Evolutionary conservation across 768 basidiomycete genomes (phyloP).

Genomic region (Fibroporia radiculosa): DNA sequence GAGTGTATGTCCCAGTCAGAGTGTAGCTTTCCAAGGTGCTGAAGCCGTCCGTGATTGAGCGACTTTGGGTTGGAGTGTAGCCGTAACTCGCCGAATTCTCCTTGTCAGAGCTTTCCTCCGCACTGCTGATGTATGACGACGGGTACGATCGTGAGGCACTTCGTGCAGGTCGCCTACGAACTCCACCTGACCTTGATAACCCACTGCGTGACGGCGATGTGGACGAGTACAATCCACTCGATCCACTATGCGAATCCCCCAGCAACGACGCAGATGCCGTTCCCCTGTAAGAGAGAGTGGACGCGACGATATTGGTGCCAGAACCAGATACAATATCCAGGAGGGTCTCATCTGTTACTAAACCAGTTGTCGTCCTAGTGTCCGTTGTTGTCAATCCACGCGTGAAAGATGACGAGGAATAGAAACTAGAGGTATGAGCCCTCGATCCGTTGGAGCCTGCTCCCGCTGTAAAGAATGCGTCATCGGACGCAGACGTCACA

Average conservation of each 20-base stretch:
- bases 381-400: slow-evolving; percentile 19
- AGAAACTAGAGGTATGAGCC: slow-evolving; percentile 27
- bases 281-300: slow-evolving; percentile 44
- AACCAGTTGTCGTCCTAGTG: slow-evolving; percentile 19
- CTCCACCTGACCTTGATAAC: slow-evolving; percentile 50
- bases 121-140: slow-evolving; percentile 27
- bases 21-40: slow-evolving; percentile 23
- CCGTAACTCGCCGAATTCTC: slow-evolving; percentile 37
- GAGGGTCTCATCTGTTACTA: slow-evolving; percentile 32
- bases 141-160: slow-evolving; percentile 35
- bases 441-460: slow-evolving; percentile 25
- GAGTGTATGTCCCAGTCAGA: slow-evolving; percentile 13
- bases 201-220: slow-evolving; percentile 42
- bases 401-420: slow-evolving; percentile 28
- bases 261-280: slow-evolving; percentile 49
- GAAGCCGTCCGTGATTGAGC: slow-evolving; percentile 10
- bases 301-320: slow-evolving; percentile 39
- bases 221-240: slow-evolving; percentile 26
- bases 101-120: slow-evolving; percentile 48
- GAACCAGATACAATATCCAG: slow-evolving; percentile 32
- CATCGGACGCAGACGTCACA: slow-evolving; percentile 30
- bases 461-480: slow-evolving; percentile 39
- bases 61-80: slow-evolving; percentile 8
- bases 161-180: slow-evolving; percentile 44
- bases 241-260: slow-evolving; percentile 40